These are phyloP conservation scores for Pilobolus umbonatus DNA, from an alignment of 192 early-diverging fungal genomes.

Conservation along the genomic window DNA sequence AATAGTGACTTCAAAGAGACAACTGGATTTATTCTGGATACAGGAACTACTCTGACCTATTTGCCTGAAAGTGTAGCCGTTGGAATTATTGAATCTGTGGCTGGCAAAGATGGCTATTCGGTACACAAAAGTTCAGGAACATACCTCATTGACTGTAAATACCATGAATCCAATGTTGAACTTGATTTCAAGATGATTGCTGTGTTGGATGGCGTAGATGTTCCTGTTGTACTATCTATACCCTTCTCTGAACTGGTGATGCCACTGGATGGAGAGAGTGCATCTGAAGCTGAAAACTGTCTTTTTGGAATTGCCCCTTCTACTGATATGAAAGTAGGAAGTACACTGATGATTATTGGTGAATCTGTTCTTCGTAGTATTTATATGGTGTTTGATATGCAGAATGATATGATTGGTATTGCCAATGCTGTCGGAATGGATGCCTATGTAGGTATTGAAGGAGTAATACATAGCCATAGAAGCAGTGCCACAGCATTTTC, in stretches of 20 bases:
- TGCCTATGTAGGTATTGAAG: constrained; percentile 1
- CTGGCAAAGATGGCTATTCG: neutral
- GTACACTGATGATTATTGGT: constrained; percentile 19
- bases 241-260: constrained; percentile 21
- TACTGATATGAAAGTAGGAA: neutral
- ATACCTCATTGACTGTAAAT: constrained; percentile 17
- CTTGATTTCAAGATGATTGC: constrained; percentile 18
- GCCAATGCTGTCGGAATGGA: constrained; percentile 11
- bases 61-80: constrained; percentile 12
- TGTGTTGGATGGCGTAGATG: neutral
- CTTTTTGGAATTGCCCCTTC: constrained; percentile 29
- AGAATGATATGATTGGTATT: constrained; percentile 15
- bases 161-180: constrained; percentile 1
- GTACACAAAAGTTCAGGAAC: constrained; percentile 11
- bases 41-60: constrained; percentile 29
- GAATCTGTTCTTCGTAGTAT: constrained; percentile 19
- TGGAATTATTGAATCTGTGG: neutral
- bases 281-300: constrained; percentile 2
- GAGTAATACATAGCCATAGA: no score
- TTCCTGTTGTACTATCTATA: constrained; percentile 23
- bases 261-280: constrained; percentile 18
- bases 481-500: neutral
- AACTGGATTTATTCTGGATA: constrained; percentile 28
- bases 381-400: constrained; percentile 21
- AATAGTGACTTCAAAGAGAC: neutral